Evolutionary conservation across 345 rosid species (phyloP).

Genomic region (Murraya paniculata): DNA sequence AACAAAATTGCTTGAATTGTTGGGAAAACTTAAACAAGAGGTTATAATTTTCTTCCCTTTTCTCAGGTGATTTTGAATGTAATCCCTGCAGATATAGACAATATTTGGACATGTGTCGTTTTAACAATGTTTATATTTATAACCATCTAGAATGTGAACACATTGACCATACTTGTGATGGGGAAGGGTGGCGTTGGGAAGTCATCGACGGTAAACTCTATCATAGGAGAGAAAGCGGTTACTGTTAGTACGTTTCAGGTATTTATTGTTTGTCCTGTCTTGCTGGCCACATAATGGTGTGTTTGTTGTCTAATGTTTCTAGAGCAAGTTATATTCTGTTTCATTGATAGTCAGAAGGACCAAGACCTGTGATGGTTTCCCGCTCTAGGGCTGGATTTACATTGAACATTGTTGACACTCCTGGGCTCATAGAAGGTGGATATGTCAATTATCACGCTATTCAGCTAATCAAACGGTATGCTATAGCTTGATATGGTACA

Average conservation of each 20-base stretch:
- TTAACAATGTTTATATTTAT: background rate
- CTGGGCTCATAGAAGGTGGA: conserved; percentile 86
- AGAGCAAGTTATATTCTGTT: background rate
- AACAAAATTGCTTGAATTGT: conserved; percentile 61
- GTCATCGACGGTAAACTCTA: conserved; percentile 82
- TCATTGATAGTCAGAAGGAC: conserved; percentile 50
- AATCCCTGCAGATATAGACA: background rate
- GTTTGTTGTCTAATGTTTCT: background rate
- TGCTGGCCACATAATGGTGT: background rate
- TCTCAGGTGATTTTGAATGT: background rate
- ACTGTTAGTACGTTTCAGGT: conserved; percentile 82
- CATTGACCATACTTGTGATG: conserved; percentile 74
- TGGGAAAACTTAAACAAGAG: conserved; percentile 74
- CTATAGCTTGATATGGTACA: background rate
- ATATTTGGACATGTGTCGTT: background rate
- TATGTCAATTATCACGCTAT: conserved; percentile 74
- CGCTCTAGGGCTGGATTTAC: conserved; percentile 74
- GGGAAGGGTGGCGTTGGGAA: conserved; percentile 95
- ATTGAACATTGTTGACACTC: conserved; percentile 73
- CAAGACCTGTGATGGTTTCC: conserved; percentile 75
- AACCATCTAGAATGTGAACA: conserved; percentile 50
- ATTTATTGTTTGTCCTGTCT: background rate
- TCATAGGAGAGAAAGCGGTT: conserved; percentile 68
- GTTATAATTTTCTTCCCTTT: conserved; percentile 26
- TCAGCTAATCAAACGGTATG: conserved; percentile 68